Conservation (phyloP, 345 rosid species). For the Clarkia xantiana region DNA sequence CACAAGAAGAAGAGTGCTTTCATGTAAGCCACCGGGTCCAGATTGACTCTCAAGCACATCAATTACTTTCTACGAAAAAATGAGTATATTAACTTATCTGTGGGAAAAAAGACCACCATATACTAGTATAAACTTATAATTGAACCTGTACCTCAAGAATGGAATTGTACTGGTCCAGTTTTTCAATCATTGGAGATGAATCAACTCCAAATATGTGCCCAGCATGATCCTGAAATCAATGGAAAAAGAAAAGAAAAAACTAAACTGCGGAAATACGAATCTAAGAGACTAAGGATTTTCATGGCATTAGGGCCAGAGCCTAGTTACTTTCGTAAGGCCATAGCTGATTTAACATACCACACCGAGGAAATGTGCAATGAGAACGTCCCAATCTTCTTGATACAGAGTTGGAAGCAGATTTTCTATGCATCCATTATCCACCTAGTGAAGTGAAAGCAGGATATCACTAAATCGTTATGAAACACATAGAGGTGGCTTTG, state of each 20-base stretch:
- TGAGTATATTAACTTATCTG: neutral
- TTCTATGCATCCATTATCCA: constrained; percentile 84
- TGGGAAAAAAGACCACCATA: neutral
- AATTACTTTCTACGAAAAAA: constrained; percentile 43
- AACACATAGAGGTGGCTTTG: neutral
- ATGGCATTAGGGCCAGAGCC: too few relatives aligned
- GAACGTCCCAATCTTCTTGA: constrained; percentile 86
- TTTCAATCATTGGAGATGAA: constrained; percentile 67
- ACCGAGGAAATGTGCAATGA: constrained; percentile 92
- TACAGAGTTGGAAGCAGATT: constrained; percentile 57
- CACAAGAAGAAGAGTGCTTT: constrained; percentile 70
- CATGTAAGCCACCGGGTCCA: constrained; percentile 69
- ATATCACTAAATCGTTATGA: neutral
- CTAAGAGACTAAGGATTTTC: neutral
- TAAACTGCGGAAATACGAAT: neutral
- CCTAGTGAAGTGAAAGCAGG: constrained; percentile 25
- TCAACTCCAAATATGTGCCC: constrained; percentile 90
- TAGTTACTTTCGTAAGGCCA: neutral
- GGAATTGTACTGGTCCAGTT: constrained; percentile 73
- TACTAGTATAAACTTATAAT: neutral
- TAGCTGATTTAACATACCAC: constrained; percentile 38
- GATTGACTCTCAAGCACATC: constrained; percentile 43
- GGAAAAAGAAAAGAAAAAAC: constrained; percentile 4
- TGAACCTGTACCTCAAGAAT: constrained; percentile 55
- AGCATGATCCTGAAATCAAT: constrained; percentile 65